Evolutionary conservation across 768 basidiomycete genomes (phyloP).

Genomic region (Kwoniella mangroviensis): DNA sequence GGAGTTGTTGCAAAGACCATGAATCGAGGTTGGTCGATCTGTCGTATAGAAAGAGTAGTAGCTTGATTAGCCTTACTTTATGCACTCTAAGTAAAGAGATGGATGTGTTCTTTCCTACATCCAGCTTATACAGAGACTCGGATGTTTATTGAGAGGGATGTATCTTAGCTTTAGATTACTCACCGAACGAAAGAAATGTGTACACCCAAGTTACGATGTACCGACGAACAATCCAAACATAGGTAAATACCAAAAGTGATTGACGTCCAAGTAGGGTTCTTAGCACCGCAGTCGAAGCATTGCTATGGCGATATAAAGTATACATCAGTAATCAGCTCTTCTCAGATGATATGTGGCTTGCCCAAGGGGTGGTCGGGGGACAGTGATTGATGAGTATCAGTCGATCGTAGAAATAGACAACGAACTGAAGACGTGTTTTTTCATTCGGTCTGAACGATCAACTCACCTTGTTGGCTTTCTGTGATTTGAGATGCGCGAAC

Average conservation of each 20-base stretch:
- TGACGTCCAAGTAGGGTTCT: slow-evolving; percentile 97
- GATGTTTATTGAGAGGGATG: neutral
- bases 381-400: neutral
- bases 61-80: too few relatives aligned
- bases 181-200: slow-evolving; percentile 97
- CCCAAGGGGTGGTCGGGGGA: neutral
- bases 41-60: too few relatives aligned
- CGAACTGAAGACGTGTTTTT: neutral
- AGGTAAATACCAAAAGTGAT: slow-evolving; percentile 97
- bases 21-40: slow-evolving; percentile 96
- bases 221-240: slow-evolving; percentile 93
- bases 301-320: slow-evolving; percentile 60
- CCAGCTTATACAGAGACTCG: slow-evolving; percentile 1
- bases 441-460: neutral
- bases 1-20: slow-evolving; percentile 88
- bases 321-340: neutral
- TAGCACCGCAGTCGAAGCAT: slow-evolving; percentile 93
- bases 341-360: neutral
- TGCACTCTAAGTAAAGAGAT: too few relatives aligned
- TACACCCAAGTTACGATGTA: slow-evolving; percentile 95
- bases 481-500: slow-evolving; percentile 77
- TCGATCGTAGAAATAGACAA: neutral
- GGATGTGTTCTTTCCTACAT: neutral
- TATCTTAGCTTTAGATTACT: too few relatives aligned
- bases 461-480: slow-evolving; percentile 74